phyloP scores from a whole-genome alignment of 1,139 yeast genomes.

The Pichiaceae sp. region DNA sequence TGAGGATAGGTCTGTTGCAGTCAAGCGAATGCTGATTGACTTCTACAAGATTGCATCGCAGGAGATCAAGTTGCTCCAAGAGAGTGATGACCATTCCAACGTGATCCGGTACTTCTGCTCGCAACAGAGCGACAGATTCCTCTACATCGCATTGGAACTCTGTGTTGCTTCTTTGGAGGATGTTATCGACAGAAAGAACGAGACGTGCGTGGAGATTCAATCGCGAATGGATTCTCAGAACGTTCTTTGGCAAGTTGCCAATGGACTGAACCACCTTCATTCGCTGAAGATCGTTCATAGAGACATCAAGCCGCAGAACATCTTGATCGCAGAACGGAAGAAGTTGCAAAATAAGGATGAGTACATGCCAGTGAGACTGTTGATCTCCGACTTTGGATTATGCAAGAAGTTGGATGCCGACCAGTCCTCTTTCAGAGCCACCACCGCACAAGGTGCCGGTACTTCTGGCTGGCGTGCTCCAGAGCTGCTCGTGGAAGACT shows the following conservation, averaged over 20 bases:
- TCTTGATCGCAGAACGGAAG: conserved; percentile 70
- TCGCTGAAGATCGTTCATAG: conserved; percentile 89
- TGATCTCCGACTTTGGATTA: conserved; percentile 92
- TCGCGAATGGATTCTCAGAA: conserved; percentile 38
- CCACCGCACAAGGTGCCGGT: conserved; percentile 91
- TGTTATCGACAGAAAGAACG: conserved; percentile 50
- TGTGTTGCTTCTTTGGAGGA: conserved; percentile 89
- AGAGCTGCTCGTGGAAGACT: conserved; percentile 48
- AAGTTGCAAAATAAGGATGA: conserved; percentile 17
- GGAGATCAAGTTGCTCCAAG: conserved; percentile 80
- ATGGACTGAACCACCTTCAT: conserved; percentile 83
- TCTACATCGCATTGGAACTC: conserved; percentile 87
- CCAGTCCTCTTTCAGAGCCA: conserved; percentile 88
- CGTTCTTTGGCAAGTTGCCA: conserved; percentile 68
- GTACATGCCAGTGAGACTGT: conserved; percentile 45
- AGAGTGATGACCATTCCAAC: conserved; percentile 94
- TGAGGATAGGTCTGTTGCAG: conserved; percentile 92
- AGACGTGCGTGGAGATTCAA: conserved; percentile 25
- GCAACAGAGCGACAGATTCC: conserved; percentile 76
- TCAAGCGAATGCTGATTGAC: conserved; percentile 85
- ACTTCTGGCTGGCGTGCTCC: conserved; percentile 99
- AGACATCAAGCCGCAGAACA: conserved; percentile 94
- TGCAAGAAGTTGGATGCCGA: conserved; percentile 88
- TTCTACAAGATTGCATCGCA: conserved; percentile 95
- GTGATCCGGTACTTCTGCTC: conserved; percentile 91